phyloP scores from a whole-genome alignment of 805 yeast genomes.

The Spathaspora passalidarum region DNA sequence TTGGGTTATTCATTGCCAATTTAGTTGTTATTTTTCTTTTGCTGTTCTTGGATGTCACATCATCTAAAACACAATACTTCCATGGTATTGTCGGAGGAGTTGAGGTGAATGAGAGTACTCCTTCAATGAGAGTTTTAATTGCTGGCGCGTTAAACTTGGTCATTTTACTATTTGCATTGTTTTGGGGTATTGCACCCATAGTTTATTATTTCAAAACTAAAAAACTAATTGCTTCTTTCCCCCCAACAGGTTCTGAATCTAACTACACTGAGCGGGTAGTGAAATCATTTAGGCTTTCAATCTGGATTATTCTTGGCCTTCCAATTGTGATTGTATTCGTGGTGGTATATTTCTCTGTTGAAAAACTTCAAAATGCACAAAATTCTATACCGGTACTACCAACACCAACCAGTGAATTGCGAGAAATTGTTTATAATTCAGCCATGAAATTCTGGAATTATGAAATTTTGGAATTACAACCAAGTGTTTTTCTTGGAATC shows the following conservation, averaged over 20 bases:
- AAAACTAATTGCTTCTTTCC: conserved; percentile 23
- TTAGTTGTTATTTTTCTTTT: conserved; percentile 6
- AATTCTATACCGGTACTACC: neutral
- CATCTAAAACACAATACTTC: neutral
- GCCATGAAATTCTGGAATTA: neutral
- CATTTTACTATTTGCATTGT: conserved; percentile 5
- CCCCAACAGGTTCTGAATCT: conserved; percentile 19
- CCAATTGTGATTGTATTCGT: conserved; percentile 16
- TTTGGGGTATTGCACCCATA: conserved; percentile 15
- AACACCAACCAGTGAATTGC: neutral
- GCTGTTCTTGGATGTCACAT: conserved; percentile 9
- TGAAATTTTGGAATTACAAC: conserved; percentile 1
- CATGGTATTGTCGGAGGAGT: neutral
- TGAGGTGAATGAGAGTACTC: no score
- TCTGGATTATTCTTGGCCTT: conserved; percentile 22
- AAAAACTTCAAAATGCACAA: neutral
- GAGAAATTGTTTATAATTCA: neutral
- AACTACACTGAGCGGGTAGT: conserved; percentile 16
- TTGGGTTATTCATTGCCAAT: conserved; percentile 4
- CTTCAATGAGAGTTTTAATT: neutral
- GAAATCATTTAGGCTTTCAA: conserved; percentile 24
- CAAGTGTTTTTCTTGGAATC: neutral
- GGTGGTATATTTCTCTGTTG: conserved; percentile 1
- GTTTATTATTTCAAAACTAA: conserved; percentile 24
- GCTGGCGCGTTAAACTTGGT: neutral